Evolutionary conservation across 371 early-diverging fungal genomes (phyloP).

Genomic region (Apophysomyces trapeziformis): DNA sequence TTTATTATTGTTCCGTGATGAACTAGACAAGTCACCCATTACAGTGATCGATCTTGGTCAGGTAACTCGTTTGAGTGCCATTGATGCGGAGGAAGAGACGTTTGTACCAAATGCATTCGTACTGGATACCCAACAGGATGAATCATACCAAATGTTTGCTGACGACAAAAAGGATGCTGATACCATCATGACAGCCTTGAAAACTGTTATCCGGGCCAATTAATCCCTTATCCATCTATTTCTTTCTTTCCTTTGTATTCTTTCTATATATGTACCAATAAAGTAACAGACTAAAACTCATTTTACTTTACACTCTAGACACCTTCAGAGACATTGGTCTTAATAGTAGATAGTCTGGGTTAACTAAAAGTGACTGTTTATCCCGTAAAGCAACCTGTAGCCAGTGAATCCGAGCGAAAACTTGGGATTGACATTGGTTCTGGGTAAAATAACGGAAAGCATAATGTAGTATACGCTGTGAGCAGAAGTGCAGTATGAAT

Average conservation of each 20-base stretch:
- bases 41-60: constrained; percentile 45
- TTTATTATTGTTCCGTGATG: constrained; percentile 27
- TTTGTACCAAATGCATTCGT: constrained; percentile 49
- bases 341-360: no score
- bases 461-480: no score
- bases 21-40: constrained; percentile 45
- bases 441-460: no score
- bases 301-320: no score
- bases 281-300: no score
- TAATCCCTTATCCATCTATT: constrained; percentile 7
- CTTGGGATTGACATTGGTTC: no score
- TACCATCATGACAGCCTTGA: constrained; percentile 43
- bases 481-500: no score
- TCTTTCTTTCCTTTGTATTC: constrained; percentile 10
- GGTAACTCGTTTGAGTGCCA: constrained; percentile 33
- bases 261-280: neutral
- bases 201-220: constrained; percentile 31
- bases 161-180: constrained; percentile 40
- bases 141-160: constrained; percentile 43
- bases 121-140: constrained; percentile 32
- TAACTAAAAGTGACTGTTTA: no score
- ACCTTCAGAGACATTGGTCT: no score
- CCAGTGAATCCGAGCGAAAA: no score
- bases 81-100: constrained; percentile 44
- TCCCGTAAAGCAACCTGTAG: no score